These are phyloP conservation scores for Solanum etuberosum DNA, from an alignment of 257 asterid species.

Conservation along the genomic window DNA sequence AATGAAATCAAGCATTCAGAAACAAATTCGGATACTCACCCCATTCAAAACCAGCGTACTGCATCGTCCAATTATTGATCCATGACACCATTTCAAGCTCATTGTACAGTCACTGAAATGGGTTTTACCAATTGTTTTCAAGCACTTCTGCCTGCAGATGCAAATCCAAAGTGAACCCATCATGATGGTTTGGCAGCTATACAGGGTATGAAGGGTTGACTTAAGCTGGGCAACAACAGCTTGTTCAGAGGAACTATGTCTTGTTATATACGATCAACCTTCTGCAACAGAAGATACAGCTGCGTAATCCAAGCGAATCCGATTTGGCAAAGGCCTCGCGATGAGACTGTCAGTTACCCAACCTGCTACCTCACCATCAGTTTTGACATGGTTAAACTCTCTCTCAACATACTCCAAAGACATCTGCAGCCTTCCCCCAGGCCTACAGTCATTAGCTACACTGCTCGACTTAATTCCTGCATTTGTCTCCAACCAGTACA, in stretches of 20 bases:
- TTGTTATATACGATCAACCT: constrained; percentile 12
- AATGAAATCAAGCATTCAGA: neutral
- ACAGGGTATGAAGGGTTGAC: neutral
- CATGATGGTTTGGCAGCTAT: neutral
- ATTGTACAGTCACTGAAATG: neutral
- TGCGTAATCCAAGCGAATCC: constrained; percentile 37
- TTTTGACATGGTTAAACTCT: constrained; percentile 68
- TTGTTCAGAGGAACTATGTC: neutral
- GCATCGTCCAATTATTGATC: neutral
- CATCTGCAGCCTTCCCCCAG: constrained; percentile 73
- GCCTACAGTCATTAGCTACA: constrained; percentile 51
- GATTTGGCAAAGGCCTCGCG: constrained; percentile 74
- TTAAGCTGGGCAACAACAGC: neutral
- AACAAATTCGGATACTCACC: neutral
- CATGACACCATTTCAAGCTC: neutral
- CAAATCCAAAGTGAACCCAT: neutral
- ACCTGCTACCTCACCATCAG: constrained; percentile 63
- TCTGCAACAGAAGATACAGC: constrained; percentile 23
- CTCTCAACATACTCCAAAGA: constrained; percentile 60
- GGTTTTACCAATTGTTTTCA: neutral
- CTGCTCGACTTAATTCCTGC: constrained; percentile 65
- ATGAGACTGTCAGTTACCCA: constrained; percentile 76
- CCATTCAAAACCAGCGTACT: neutral
- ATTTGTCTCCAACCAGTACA: constrained; percentile 83
- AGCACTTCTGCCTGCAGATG: neutral